These are phyloP conservation scores for Bipolaris sorokiniana DNA, from an alignment of 2,329 filamentous ascomycete genomes.

Conservation along the genomic window DNA sequence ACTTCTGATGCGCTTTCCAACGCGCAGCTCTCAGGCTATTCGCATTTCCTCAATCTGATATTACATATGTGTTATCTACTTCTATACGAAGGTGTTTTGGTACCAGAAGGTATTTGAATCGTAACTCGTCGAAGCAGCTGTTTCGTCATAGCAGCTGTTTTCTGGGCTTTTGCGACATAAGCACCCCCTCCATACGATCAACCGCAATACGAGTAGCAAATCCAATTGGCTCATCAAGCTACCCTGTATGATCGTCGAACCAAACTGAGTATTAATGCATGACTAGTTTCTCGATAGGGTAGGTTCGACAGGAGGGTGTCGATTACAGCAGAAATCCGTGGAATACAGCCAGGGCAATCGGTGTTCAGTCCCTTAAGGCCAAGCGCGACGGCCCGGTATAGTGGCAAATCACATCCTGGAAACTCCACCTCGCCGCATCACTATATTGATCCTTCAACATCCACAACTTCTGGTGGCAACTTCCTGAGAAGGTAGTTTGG, in stretches of 20 bases:
- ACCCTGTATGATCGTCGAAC: not conserved
- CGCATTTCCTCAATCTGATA: not conserved
- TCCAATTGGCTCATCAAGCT: not conserved
- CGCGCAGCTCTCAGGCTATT: not conserved
- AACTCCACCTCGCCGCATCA: conserved; percentile 4
- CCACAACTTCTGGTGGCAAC: conserved; percentile 11
- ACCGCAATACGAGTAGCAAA: not conserved
- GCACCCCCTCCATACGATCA: not conserved
- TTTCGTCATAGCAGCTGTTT: not conserved
- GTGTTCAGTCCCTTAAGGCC: conserved; percentile 13
- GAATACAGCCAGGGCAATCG: conserved; percentile 8
- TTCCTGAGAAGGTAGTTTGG: conserved; percentile 16
- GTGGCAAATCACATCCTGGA: conserved; percentile 12
- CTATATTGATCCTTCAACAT: conserved; percentile 6
- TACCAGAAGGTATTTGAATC: not conserved
- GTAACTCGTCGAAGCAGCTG: not conserved
- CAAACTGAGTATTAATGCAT: not conserved
- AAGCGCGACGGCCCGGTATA: conserved; percentile 5
- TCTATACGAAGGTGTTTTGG: not conserved
- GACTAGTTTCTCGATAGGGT: conserved; percentile 6
- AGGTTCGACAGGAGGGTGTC: conserved; percentile 13
- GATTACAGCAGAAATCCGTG: conserved; percentile 18
- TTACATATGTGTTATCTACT: not conserved
- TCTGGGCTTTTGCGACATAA: not conserved
- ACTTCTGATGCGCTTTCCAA: not conserved